Evolutionary conservation across 2,329 filamentous ascomycete species (phyloP).

Genomic region (Calonectria pseudoreteaudii): DNA sequence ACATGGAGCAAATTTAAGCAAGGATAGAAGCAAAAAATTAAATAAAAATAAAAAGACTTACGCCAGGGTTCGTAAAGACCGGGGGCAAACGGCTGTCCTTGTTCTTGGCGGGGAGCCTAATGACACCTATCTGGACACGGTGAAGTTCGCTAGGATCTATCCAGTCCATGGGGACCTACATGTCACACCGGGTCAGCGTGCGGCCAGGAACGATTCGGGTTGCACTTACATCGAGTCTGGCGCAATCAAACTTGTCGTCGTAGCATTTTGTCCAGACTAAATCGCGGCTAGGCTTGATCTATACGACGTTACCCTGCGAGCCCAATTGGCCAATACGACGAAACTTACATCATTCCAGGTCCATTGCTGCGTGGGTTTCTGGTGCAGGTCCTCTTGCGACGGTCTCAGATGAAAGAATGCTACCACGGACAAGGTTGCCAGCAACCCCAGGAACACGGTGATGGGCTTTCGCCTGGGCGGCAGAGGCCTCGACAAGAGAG

Average conservation of each 20-base stretch:
- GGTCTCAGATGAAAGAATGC: slow-evolving; percentile 37
- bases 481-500: slow-evolving; percentile 26
- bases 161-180: slow-evolving; percentile 52
- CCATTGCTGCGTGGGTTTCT: slow-evolving; percentile 33
- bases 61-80: slow-evolving; percentile 51
- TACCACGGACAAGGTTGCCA: slow-evolving; percentile 33
- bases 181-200: neutral
- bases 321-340: neutral
- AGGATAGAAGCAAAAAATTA: neutral
- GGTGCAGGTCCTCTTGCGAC: neutral
- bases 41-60: slow-evolving; percentile 37
- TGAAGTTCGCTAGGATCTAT: slow-evolving; percentile 41
- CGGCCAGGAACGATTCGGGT: neutral
- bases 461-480: slow-evolving; percentile 13
- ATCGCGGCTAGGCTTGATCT: slow-evolving; percentile 49
- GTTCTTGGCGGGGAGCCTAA: slow-evolving; percentile 47
- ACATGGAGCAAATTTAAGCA: neutral
- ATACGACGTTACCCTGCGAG: slow-evolving; percentile 19
- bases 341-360: slow-evolving; percentile 45
- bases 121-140: slow-evolving; percentile 48
- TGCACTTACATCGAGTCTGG: slow-evolving; percentile 47
- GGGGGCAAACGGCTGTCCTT: slow-evolving; percentile 41
- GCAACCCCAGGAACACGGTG: slow-evolving; percentile 29
- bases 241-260: slow-evolving; percentile 45
- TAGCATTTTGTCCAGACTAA: slow-evolving; percentile 49